phyloP scores from a whole-genome alignment of 129 eudicot species.

The Flaveria ramosissima region DNA sequence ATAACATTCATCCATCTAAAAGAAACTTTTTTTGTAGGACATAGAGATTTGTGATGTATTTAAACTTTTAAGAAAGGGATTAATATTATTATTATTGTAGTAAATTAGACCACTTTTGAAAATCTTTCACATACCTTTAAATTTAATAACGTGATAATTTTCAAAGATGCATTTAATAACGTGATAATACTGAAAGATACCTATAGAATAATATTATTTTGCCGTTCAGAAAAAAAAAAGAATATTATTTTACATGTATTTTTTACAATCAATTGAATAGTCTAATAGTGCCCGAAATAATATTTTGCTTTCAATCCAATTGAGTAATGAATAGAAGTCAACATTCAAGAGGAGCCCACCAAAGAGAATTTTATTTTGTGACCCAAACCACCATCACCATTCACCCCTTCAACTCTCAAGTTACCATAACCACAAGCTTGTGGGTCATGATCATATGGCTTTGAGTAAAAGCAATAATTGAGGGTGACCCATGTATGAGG shows the following conservation, averaged over 20 bases:
- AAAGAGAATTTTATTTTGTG: constrained; percentile 27
- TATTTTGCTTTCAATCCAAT: constrained; percentile 4
- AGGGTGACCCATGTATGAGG: constrained; percentile 33
- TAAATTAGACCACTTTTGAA: not conserved
- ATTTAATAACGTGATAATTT: not conserved
- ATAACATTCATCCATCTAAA: no score
- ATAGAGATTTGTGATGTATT: no score
- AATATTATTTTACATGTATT: not conserved
- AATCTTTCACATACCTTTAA: not conserved
- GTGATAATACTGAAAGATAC: not conserved
- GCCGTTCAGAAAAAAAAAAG: no score
- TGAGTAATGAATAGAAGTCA: constrained; percentile 18
- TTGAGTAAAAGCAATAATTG: constrained; percentile 38
- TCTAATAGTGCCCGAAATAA: not conserved
- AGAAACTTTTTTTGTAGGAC: no score
- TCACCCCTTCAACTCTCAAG: constrained; percentile 9
- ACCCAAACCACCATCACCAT: constrained; percentile 12
- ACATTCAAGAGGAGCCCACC: constrained; percentile 39
- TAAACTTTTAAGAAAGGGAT: not conserved
- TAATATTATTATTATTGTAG: not conserved
- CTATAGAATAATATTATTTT: not conserved
- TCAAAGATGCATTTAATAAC: not conserved
- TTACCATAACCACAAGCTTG: constrained; percentile 39
- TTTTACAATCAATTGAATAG: not conserved
- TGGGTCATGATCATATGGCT: constrained; percentile 28